Evolutionary conservation across 2,329 filamentous ascomycete genomes (phyloP), one percentile per base, ranked within the genome.

Genomic region (Colletotrichum sansevieriae): DNA sequence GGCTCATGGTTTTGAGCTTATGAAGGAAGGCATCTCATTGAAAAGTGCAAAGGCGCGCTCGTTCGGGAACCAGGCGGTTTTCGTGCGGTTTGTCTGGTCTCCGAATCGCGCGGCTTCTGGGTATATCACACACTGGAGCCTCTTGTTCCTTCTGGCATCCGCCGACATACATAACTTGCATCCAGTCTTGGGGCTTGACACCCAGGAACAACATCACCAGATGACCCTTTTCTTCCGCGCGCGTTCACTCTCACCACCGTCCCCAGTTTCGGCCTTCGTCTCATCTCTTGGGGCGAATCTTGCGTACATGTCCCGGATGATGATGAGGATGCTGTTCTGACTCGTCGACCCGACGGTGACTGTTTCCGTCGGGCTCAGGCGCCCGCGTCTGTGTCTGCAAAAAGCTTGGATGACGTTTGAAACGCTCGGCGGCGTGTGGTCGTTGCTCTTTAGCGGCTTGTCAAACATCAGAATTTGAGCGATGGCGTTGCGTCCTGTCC

Each of bases 331-430:
- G 25, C 4, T 29, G 29, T 7, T 29, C 4, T 39, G 37, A 39
- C 11, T 12, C 10, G 37, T 39, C 11, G 37, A 39, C 37, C 37
- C 37, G 37, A 15, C 11, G 37, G 11, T 13, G 11, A 39, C 37
- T 39, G 18, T 39, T 39, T 15, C 29, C 29, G 9, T 29, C 29
- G 29, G 29, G 29, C 37, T 39, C 37, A 39, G 37, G 11, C 3
- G 37, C 10, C 2, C 35, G 11, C 4, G 11, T 39, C 37, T 39
- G 37, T 12, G 15, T 39, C 10, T 20, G 12, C 52, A 39, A 9
- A 25, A 55, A 55, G 52, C 52, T 41, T 35, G 52, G 33, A 55
- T 55, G 33, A 39, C 25, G 35, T 39, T 55, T 39, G 52, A 55
- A 55, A 55, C 52, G 37, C 37, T 15, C 3, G 37, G 52, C 43